A percentile compares a stretch with the other conserved stretches of the same genome.
Evolutionary conservation across 345 rosid species (phyloP).

Genomic region (Boechera retrofracta): DNA sequence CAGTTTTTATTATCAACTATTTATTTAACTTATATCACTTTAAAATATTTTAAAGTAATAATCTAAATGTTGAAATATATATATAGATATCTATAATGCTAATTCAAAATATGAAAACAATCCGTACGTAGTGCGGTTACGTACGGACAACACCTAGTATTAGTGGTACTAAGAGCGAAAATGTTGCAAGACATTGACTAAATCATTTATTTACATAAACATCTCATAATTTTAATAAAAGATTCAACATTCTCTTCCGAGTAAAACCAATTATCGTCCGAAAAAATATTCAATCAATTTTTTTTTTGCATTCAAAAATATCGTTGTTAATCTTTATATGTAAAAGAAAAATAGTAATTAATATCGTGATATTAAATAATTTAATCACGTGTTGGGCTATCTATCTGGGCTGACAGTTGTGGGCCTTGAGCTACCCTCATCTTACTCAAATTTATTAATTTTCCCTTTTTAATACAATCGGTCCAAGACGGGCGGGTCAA

Average conservation of each 20-base stretch:
- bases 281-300: not conserved
- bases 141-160: not conserved
- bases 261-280: not conserved
- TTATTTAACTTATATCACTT: no score
- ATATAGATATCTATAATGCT: no score
- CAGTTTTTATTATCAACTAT: no score
- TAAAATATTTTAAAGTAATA: no score
- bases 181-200: constrained; percentile 9
- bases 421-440: not conserved
- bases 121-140: no score
- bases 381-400: not conserved
- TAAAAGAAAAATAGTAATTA: not conserved
- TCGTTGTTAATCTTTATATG: not conserved
- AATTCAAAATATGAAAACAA: no score
- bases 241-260: not conserved
- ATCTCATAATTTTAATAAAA: no score
- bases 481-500: constrained; percentile 16
- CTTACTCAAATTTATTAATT: not conserved
- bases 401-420: constrained; percentile 7
- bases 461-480: not conserved
- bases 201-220: no score
- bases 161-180: not conserved
- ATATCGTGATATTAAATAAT: not conserved
- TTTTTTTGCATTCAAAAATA: not conserved
- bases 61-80: no score